phyloP scores from a whole-genome alignment of 352 stramenopile genomes.

The Phytopythium chamaehyphon region DNA sequence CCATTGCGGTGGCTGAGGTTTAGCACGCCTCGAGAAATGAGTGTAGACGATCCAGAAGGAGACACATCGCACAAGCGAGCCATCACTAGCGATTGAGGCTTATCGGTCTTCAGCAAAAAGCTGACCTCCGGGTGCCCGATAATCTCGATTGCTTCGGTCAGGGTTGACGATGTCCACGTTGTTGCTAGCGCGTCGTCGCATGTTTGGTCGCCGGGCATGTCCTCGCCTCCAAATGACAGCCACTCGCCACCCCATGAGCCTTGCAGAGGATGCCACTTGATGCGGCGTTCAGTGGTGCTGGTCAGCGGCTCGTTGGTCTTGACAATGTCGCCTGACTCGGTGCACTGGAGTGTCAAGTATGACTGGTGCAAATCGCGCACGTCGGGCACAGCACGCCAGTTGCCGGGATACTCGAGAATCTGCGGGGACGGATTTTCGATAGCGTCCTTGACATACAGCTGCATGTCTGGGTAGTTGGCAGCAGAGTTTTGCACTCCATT shows the following conservation, averaged over 20 bases:
- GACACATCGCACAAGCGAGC: constrained; percentile 40
- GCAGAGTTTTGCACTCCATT: constrained; percentile 21
- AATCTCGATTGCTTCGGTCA: constrained; percentile 27
- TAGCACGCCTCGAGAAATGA: constrained; percentile 38
- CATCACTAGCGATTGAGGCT: constrained; percentile 33
- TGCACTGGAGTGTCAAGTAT: constrained; percentile 29
- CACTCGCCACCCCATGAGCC: constrained; percentile 48
- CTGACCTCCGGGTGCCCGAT: constrained; percentile 34
- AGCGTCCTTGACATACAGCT: constrained; percentile 43
- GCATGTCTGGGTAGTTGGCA: constrained; percentile 28
- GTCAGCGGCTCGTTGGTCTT: constrained; percentile 7
- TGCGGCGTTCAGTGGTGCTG: constrained; percentile 10
- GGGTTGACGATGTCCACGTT: constrained; percentile 18
- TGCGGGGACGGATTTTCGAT: constrained; percentile 27
- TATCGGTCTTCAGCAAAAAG: constrained; percentile 28
- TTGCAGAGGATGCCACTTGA: constrained; percentile 29
- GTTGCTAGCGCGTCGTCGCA: constrained; percentile 31
- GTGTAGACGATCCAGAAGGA: constrained; percentile 31
- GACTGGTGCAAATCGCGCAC: constrained; percentile 25
- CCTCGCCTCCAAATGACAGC: constrained; percentile 43
- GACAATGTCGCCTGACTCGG: constrained; percentile 7
- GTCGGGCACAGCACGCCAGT: constrained; percentile 32
- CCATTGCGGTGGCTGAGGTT: constrained; percentile 42
- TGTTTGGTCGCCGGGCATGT: constrained; percentile 42
- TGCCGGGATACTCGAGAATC: constrained; percentile 36